A percentile compares a stretch with the other conserved stretches of the same genome.
phyloP scores from a whole-genome alignment of 805 yeast genomes.

The Candida caryicola region DNA sequence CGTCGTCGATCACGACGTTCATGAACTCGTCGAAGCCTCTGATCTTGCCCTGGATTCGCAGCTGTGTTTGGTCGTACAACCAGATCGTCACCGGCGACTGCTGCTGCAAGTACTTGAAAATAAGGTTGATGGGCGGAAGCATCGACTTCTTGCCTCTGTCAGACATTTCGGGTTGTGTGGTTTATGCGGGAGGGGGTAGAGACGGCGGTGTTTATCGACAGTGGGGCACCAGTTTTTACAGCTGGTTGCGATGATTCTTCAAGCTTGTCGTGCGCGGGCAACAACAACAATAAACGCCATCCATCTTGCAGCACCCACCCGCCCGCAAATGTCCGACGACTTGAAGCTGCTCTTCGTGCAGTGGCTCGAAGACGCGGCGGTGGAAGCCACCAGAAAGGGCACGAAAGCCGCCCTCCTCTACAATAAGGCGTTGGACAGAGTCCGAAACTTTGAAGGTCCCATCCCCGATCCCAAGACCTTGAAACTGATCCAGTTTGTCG shows the following conservation, averaged over 20 bases:
- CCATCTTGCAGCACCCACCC: neutral
- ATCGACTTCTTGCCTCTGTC: conserved; percentile 32
- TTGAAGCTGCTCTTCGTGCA: conserved; percentile 49
- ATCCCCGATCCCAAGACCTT: conserved; percentile 59
- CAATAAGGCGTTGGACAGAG: conserved; percentile 52
- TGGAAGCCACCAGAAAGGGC: conserved; percentile 44
- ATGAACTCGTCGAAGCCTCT: conserved; percentile 96
- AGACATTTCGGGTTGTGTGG: conserved; percentile 7
- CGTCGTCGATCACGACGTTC: conserved; percentile 69
- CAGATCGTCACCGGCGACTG: conserved; percentile 79
- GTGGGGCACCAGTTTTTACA: too few relatives aligned
- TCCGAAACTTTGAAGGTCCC: conserved; percentile 43
- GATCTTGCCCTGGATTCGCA: conserved; percentile 77
- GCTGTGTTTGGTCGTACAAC: conserved; percentile 81
- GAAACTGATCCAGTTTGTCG: conserved; percentile 60
- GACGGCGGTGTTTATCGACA: too few relatives aligned
- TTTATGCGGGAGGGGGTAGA: too few relatives aligned
- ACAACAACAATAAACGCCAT: neutral
- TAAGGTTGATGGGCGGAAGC: conserved; percentile 89
- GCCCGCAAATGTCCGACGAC: conserved; percentile 21
- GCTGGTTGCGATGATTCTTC: neutral
- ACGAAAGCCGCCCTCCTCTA: conserved; percentile 54
- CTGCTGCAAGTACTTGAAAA: conserved; percentile 83
- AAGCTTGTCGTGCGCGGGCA: neutral
- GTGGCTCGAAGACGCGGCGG: conserved; percentile 59